Evolutionary conservation across 1,284 basidiomycete genomes (phyloP), one percentile per base, ranked within the genome.

Genomic region (Trametes pubescens): DNA sequence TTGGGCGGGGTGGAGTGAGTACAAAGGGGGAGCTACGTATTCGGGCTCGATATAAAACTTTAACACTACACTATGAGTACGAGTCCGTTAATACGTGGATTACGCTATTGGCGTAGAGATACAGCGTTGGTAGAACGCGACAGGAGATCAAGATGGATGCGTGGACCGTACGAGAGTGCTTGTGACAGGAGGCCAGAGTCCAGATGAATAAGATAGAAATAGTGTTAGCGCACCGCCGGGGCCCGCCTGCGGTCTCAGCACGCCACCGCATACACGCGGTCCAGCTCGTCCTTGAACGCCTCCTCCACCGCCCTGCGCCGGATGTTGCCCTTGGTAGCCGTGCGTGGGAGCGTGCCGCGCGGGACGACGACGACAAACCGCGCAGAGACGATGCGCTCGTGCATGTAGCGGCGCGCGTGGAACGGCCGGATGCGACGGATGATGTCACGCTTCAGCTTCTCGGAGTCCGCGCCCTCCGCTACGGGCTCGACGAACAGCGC

Each of bases 281-380:
- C 86, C n/a, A 90, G 78, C 51, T 82, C 76, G 24, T 68, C 67
- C 71, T 80, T 80, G 76, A 84, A 88, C 10, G 76, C 67, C 47
- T 86, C 85, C 74, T 90, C 88, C 32, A 89, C 87, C 22, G 86
- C 87, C 63, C 79, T 80, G 62, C 88, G 83, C 51, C 89, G 81
- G 67, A 90, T 86, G 69, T 91, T 90, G 38, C 88, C 89, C 74
- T 91, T 91, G 22, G 88, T 88, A 24, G 81, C 83, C 0, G 88
- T 91, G 61, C 88, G 80, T 38, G 88, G 88, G 51, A 90, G 79
- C 1, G 86, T 81, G 60, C 81, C 79, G 37, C 77, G 75, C 22
- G 83, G 79, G 5, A 89, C 87, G 44, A 90, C 76, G 62, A 90
- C 71, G 70, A 90, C 82, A 77, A 85, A 79, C 48, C 84, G 79